Percentiles rank a stretch among this genome's conserved stretches.
Evolutionary conservation across 495 filamentous ascomycete species (phyloP).

Genomic region (Rostrohypoxylon terebratum): DNA sequence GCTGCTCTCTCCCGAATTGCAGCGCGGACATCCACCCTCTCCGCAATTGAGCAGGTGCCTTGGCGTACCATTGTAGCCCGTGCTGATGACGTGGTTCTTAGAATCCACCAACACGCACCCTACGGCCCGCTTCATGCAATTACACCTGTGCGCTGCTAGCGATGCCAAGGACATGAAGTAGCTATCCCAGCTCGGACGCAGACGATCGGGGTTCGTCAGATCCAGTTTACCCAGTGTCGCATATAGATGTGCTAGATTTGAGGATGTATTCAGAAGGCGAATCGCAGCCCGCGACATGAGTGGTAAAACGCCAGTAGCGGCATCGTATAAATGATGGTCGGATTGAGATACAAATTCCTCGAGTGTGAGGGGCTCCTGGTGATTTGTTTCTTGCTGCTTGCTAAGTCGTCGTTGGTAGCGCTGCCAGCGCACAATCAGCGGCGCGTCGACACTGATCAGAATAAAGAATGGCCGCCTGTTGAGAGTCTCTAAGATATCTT

Average conservation of each 20-base stretch:
- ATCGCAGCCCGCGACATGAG: conserved; percentile 84
- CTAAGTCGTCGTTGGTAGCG: conserved; percentile 62
- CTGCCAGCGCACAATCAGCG: conserved; percentile 82
- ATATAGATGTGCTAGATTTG: conserved; percentile 75
- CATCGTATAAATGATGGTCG: conserved; percentile 81
- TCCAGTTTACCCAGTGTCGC: conserved; percentile 74
- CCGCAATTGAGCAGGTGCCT: conserved; percentile 88
- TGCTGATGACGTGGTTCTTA: conserved; percentile 87
- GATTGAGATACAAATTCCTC: conserved; percentile 82
- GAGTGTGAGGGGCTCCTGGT: conserved; percentile 63
- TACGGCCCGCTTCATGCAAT: conserved; percentile 98
- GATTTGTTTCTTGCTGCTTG: conserved; percentile 63
- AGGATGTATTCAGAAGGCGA: conserved; percentile 85
- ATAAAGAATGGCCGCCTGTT: conserved; percentile 89
- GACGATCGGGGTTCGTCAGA: conserved; percentile 78
- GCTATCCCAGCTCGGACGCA: conserved; percentile 94
- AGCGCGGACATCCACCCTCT: conserved; percentile 90
- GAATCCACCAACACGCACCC: conserved; percentile 90
- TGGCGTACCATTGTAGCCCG: conserved; percentile 98
- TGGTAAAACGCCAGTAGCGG: conserved; percentile 70
- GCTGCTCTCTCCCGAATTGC: conserved; percentile 75
- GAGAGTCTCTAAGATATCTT: conserved; percentile 75
- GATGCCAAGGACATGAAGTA: conserved; percentile 98
- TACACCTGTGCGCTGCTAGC: conserved; percentile 88
- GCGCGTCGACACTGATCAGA: conserved; percentile 90